Conservation (phyloP, 345 rosid species). For the Boechera stricta region DNA sequence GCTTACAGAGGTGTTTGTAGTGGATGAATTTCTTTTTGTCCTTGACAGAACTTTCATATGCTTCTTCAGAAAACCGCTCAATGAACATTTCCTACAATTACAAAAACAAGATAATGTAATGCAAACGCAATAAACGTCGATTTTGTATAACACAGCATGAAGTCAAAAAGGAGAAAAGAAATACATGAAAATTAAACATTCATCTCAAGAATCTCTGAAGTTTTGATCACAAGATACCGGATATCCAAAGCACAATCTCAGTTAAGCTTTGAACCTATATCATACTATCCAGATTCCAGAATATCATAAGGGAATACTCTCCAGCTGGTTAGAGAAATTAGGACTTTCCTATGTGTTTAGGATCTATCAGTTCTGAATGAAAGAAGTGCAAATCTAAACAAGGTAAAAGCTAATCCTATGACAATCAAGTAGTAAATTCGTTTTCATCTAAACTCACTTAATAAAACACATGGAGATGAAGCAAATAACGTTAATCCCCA, state of each 20-base stretch:
- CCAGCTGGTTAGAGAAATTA: too few species aligned
- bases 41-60: conserved; percentile 52
- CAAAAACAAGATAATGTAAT: neutral
- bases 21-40: conserved; percentile 66
- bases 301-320: too few species aligned
- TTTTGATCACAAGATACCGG: neutral
- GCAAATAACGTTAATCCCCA: neutral
- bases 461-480: conserved; percentile 13
- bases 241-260: neutral
- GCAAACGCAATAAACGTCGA: neutral
- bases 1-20: conserved; percentile 78
- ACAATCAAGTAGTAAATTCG: neutral
- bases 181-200: neutral
- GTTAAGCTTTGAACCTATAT: neutral
- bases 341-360: neutral
- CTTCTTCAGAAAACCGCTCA: conserved; percentile 68
- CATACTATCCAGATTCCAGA: too few species aligned
- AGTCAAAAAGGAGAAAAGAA: neutral
- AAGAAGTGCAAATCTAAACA: neutral
- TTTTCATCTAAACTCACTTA: conserved; percentile 6
- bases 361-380: neutral
- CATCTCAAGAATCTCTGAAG: conserved; percentile 4
- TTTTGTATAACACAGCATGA: neutral
- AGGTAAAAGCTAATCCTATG: neutral
- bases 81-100: conserved; percentile 74